phyloP scores from a whole-genome alignment of 108 stramenopile genomes.

The Cylindrotheca closterium region DNA sequence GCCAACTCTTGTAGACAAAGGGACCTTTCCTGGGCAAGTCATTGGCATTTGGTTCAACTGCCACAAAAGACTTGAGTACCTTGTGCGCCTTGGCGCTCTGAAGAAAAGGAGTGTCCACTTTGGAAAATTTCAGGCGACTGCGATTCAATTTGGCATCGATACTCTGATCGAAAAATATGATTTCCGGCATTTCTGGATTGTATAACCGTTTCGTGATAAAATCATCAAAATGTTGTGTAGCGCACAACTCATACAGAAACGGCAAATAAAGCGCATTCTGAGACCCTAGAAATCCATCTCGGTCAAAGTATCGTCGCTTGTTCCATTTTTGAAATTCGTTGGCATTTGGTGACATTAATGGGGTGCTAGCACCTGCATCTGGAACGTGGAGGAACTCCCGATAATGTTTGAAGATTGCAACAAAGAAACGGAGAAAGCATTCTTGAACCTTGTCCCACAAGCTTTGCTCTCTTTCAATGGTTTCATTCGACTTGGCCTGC shows the following conservation, averaged over 20 bases:
- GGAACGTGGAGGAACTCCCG: constrained; percentile 60
- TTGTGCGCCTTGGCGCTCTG: constrained; percentile 80
- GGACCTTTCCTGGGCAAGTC: constrained; percentile 28
- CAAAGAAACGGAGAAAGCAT: constrained; percentile 87
- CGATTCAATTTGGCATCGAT: constrained; percentile 87
- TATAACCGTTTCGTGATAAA: constrained; percentile 85
- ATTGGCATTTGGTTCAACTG: constrained; percentile 56
- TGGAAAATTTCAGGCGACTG: constrained; percentile 64
- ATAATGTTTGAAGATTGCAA: constrained; percentile 82
- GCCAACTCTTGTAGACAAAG: constrained; percentile 74
- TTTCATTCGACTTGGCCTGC: constrained; percentile 24
- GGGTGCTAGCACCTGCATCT: constrained; percentile 2
- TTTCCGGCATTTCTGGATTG: constrained; percentile 75
- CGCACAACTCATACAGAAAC: constrained; percentile 66
- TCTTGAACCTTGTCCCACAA: constrained; percentile 90
- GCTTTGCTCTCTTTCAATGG: constrained; percentile 46
- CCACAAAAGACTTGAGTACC: constrained; percentile 68
- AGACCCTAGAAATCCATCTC: constrained; percentile 54
- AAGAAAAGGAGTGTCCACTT: constrained; percentile 77
- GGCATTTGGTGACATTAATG: not conserved
- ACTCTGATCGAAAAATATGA: constrained; percentile 88
- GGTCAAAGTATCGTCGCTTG: constrained; percentile 40
- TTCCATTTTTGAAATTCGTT: constrained; percentile 34
- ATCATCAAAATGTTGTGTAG: constrained; percentile 87
- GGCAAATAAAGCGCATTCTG: constrained; percentile 66